These are phyloP conservation scores for Quercus cerris DNA, from an alignment of 306 rosid species.

Conservation along the genomic window DNA sequence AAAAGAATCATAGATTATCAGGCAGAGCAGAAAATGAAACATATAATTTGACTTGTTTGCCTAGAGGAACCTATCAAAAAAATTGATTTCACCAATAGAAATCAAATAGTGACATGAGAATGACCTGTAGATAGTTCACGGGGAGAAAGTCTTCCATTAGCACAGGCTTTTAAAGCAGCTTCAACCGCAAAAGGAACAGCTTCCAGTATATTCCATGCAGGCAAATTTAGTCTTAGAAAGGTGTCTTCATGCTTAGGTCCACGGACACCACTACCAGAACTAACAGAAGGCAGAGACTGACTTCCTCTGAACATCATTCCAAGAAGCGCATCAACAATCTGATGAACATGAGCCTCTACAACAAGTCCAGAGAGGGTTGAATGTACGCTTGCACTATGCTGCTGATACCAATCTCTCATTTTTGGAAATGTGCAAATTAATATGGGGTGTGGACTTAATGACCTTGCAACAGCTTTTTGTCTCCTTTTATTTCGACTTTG, in stretches of 20 bases:
- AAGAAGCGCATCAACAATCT: conserved; percentile 88
- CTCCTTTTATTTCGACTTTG: conserved; percentile 68
- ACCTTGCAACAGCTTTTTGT: conserved; percentile 69
- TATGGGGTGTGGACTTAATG: conserved; percentile 68
- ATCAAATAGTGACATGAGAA: neutral
- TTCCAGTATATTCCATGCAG: conserved; percentile 97
- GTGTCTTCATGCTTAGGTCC: conserved; percentile 72
- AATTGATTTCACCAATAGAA: neutral
- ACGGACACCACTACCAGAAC: conserved; percentile 81
- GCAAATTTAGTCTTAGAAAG: conserved; percentile 64
- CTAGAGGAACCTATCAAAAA: neutral
- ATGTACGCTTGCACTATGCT: conserved; percentile 72
- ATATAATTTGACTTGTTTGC: neutral
- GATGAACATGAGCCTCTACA: conserved; percentile 88
- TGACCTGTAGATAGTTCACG: conserved; percentile 95
- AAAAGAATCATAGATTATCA: neutral
- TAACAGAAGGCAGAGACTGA: conserved; percentile 44
- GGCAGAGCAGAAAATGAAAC: neutral
- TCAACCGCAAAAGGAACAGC: conserved; percentile 92
- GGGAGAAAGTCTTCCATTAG: conserved; percentile 87
- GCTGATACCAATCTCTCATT: conserved; percentile 82
- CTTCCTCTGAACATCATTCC: conserved; percentile 87
- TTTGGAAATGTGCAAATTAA: conserved; percentile 94
- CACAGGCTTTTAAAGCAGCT: conserved; percentile 94
- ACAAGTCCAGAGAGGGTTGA: conserved; percentile 91